Evolutionary conservation across 208 protist genomes (phyloP), one percentile per base, ranked within the genome.

Genomic region (Novymonas esmeraldas): DNA sequence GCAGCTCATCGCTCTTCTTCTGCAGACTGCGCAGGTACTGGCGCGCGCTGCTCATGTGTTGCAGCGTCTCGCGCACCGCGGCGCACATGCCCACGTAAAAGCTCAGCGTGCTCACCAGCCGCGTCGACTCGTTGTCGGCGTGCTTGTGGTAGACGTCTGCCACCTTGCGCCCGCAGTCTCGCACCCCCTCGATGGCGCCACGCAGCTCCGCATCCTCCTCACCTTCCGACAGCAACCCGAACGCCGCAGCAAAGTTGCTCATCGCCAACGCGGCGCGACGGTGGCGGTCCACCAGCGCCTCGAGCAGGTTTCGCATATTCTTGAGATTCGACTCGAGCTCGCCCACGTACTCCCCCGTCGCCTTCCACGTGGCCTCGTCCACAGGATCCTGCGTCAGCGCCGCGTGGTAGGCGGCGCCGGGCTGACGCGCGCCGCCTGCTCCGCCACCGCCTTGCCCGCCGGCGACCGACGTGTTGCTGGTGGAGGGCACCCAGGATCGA

Each of bases 11-110:
- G 16, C 28, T 20, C 48, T 76, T 70, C 49, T 71, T 73, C 2
- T 31, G 46, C n/a, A 89, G 41, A 18, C 58, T 64, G 20, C 79
- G 74, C 24, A 81, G 55, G 36, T 82, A 67, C 39, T 86, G 54
- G 28, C 56, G 46, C 1, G 67, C 74, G 28, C 55, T 65, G 41
- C 82, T 76, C 38, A 95, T 60, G 16, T 81, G 62, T 46, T 75
- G 54, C 22, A 94, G 61, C 61, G 84, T 91, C 42, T 94, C 85
- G 22, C 68, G 71, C 31, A 94, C 85, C 1, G 90, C 74, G 11
- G 64, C 73, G 48, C 89, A 94, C 81, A 94, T 94, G 39, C 90
- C 90, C 13, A 79, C 67, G 73, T 95, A 93, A 61, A 92, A 97
- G 61, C 80, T 84, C 5, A 96, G 72, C 18, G 84, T 91, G 64